Evolutionary conservation across 495 filamentous ascomycete genomes (phyloP).

Genomic region (Penicillium cinerascens): DNA sequence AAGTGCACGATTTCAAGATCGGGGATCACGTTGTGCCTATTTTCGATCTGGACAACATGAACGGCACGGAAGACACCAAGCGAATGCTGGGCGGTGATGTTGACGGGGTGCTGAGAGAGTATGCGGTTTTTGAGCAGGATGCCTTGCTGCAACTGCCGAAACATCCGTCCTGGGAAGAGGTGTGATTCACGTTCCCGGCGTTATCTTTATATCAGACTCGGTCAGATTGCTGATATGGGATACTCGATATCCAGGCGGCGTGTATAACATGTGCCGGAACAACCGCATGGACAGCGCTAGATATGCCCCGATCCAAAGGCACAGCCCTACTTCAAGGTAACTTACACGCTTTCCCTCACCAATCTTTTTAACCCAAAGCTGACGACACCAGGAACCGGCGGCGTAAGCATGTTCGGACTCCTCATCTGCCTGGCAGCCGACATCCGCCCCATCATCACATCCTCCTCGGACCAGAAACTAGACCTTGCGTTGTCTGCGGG

Average conservation of each 20-base stretch:
- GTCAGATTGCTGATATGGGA: not conserved
- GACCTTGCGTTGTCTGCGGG: not conserved
- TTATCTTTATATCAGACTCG: no score
- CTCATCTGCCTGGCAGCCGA: not conserved
- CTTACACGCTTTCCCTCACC: no score
- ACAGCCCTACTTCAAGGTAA: not conserved
- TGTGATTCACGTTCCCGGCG: no score
- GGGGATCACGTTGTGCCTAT: conserved; percentile 2
- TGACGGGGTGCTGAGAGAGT: not conserved
- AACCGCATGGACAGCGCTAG: not conserved
- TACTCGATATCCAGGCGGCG: not conserved
- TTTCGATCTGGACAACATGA: not conserved
- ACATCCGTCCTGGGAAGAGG: not conserved
- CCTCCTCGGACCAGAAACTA: conserved; percentile 10
- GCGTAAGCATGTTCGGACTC: not conserved
- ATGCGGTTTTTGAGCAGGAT: not conserved
- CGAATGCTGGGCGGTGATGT: not conserved
- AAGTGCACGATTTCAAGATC: not conserved
- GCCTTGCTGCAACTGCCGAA: not conserved
- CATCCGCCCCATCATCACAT: conserved; percentile 6
- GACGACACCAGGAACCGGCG: not conserved
- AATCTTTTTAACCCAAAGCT: not conserved
- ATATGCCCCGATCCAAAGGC: not conserved
- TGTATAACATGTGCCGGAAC: not conserved
- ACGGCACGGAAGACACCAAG: not conserved